These are phyloP conservation scores for Isochrysis galbana DNA, from an alignment of 78 protist species.

Conservation along the genomic window DNA sequence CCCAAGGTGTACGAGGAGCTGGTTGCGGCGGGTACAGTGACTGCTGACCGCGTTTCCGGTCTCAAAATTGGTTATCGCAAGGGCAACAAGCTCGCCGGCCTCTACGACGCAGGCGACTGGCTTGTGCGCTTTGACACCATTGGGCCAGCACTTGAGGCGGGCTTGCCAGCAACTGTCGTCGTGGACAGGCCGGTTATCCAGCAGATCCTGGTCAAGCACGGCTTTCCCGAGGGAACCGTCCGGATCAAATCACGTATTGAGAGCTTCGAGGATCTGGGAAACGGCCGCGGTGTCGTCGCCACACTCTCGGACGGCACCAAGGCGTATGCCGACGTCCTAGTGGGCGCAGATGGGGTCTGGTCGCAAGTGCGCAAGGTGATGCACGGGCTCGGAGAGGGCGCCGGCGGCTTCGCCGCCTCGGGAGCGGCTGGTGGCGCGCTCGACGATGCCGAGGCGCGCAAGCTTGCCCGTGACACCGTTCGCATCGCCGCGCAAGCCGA, in stretches of 20 bases:
- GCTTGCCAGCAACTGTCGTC: slow-evolving; percentile 4
- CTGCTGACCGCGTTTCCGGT: slow-evolving; percentile 33
- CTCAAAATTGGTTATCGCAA: slow-evolving; percentile 19
- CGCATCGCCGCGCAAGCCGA: not conserved
- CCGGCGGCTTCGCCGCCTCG: slow-evolving; percentile 17
- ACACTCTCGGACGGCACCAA: slow-evolving; percentile 5
- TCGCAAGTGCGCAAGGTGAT: not conserved
- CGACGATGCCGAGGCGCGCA: slow-evolving; percentile 1
- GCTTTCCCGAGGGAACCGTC: slow-evolving; percentile 14
- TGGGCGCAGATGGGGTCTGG: slow-evolving; percentile 29
- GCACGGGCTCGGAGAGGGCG: slow-evolving; percentile 12
- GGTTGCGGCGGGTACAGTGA: not conserved
- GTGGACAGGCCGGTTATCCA: slow-evolving; percentile 28
- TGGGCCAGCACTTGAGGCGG: slow-evolving; percentile 26
- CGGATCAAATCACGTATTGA: not conserved
- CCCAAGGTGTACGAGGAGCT: not conserved
- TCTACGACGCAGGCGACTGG: slow-evolving; percentile 21
- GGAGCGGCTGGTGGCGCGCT: slow-evolving; percentile 32
- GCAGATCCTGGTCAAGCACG: slow-evolving; percentile 28
- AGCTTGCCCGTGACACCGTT: slow-evolving; percentile 4
- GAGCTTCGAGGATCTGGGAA: not conserved
- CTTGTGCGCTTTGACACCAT: slow-evolving; percentile 24
- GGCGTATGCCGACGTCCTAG: slow-evolving; percentile 11
- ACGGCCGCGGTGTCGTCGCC: slow-evolving; percentile 3
- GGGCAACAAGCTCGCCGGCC: slow-evolving; percentile 33